A percentile compares a stretch with the other conserved stretches of the same genome.
Conservation (phyloP, 176 grass and related monocot genomes). For the Oryza longistaminata region DNA sequence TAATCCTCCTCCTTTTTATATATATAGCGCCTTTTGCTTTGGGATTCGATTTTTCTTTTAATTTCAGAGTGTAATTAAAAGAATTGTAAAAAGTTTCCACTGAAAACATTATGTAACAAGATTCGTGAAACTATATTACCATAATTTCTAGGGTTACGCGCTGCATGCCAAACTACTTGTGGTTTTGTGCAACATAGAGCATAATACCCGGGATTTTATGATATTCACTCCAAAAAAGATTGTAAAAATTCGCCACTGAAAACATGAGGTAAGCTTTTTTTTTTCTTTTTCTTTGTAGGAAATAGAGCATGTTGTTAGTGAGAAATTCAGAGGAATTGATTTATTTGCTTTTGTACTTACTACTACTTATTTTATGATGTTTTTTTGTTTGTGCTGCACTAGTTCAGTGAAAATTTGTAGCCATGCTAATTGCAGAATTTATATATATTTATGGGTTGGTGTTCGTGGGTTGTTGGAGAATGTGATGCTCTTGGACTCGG, state of each 20-base stretch:
- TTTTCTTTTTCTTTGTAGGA: not conserved
- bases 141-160: too few relatives aligned
- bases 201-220: too few relatives aligned
- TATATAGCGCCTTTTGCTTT: not conserved
- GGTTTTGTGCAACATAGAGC: too few relatives aligned
- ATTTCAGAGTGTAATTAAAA: not conserved
- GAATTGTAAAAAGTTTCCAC: not conserved
- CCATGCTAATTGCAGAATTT: not conserved
- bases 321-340: not conserved
- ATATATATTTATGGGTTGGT: not conserved
- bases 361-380: too few relatives aligned
- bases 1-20: constrained; percentile 1
- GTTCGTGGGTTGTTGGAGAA: constrained; percentile 46
- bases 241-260: not conserved
- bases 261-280: not conserved
- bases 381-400: not conserved
- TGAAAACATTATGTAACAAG: too few relatives aligned
- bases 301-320: not conserved
- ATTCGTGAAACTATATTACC: too few relatives aligned
- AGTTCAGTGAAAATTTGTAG: not conserved
- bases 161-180: too few relatives aligned
- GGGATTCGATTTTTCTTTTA: not conserved
- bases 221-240: too few relatives aligned
- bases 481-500: constrained; percentile 29
- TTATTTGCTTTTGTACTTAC: not conserved